These are phyloP conservation scores for Cerrena zonata DNA, from an alignment of 1,284 basidiomycete genomes.

Conservation along the genomic window DNA sequence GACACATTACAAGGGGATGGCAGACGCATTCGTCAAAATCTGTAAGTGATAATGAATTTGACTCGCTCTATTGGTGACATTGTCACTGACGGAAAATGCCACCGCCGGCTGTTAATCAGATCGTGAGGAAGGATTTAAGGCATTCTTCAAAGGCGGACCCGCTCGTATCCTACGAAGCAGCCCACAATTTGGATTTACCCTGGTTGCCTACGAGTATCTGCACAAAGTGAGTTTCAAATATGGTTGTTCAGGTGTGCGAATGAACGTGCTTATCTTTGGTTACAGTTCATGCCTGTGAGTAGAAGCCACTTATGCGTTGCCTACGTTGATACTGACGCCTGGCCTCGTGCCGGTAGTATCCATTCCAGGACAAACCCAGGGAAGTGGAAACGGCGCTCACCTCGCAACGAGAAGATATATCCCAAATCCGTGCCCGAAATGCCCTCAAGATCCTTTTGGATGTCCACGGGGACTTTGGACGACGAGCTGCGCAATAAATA, in stretches of 20 bases:
- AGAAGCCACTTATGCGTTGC: neutral
- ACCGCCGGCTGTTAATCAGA: conserved; percentile 37
- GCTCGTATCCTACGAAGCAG: conserved; percentile 86
- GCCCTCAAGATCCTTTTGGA: conserved; percentile 86
- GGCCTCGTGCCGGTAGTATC: conserved; percentile 50
- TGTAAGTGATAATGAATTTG: conserved; percentile 36
- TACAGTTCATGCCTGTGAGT: conserved; percentile 17
- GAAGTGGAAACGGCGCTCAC: conserved; percentile 68
- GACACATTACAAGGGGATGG: conserved; percentile 86
- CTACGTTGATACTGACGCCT: conserved; percentile 10
- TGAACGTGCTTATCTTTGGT: conserved; percentile 2
- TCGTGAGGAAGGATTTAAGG: conserved; percentile 80
- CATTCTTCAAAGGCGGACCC: conserved; percentile 92
- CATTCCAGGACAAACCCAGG: conserved; percentile 61
- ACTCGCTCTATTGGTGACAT: neutral
- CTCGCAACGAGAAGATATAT: conserved; percentile 73
- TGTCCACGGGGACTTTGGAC: conserved; percentile 72
- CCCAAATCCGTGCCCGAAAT: conserved; percentile 84
- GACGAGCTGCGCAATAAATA: conserved; percentile 15
- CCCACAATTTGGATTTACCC: conserved; percentile 88
- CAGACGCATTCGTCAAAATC: conserved; percentile 88
- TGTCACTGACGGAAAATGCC: neutral
- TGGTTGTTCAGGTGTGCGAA: conserved; percentile 1
- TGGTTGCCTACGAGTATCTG: conserved; percentile 82
- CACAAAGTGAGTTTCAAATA: conserved; percentile 46